These are phyloP conservation scores for Penicillium sp. DNA, from an alignment of 2,329 filamentous ascomycete species.

Conservation along the genomic window DNA sequence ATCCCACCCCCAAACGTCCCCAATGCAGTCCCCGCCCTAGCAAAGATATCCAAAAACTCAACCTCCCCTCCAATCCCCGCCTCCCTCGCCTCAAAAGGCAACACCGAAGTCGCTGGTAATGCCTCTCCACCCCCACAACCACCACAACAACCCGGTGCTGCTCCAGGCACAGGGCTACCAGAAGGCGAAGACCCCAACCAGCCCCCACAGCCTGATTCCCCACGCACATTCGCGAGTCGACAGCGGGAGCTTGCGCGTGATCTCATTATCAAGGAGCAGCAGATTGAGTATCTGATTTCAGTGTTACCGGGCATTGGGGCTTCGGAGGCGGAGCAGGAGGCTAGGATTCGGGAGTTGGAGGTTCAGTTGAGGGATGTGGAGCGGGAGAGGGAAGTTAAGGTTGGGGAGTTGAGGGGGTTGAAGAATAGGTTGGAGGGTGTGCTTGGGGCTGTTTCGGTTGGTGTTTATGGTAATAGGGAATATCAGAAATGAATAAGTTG, in stretches of 20 bases:
- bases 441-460: slow-evolving; percentile 41
- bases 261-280: slow-evolving; percentile 51
- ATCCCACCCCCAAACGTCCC: slow-evolving; percentile 32
- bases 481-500: slow-evolving; percentile 1
- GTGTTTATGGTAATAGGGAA: slow-evolving; percentile 32
- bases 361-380: slow-evolving; percentile 47
- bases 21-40: slow-evolving; percentile 38
- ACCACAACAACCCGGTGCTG: slow-evolving; percentile 19
- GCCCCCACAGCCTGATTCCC: slow-evolving; percentile 42
- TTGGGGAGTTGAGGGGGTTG: slow-evolving; percentile 43
- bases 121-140: slow-evolving; percentile 25
- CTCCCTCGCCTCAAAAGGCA: slow-evolving; percentile 19
- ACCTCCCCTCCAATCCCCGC: slow-evolving; percentile 36
- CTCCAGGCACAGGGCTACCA: slow-evolving; percentile 11
- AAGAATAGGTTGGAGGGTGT: slow-evolving; percentile 45
- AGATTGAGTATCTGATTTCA: slow-evolving; percentile 52
- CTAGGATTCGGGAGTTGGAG: slow-evolving; percentile 44
- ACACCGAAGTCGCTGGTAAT: slow-evolving; percentile 14
- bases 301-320: slow-evolving; percentile 48
- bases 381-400: slow-evolving; percentile 42
- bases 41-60: slow-evolving; percentile 44
- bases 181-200: slow-evolving; percentile 28
- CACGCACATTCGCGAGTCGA: slow-evolving; percentile 43
- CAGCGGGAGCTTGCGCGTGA: slow-evolving; percentile 52
- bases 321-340: slow-evolving; percentile 47